Conservation (phyloP, 805 yeast species). For the Metschnikowia kofuensis region DNA sequence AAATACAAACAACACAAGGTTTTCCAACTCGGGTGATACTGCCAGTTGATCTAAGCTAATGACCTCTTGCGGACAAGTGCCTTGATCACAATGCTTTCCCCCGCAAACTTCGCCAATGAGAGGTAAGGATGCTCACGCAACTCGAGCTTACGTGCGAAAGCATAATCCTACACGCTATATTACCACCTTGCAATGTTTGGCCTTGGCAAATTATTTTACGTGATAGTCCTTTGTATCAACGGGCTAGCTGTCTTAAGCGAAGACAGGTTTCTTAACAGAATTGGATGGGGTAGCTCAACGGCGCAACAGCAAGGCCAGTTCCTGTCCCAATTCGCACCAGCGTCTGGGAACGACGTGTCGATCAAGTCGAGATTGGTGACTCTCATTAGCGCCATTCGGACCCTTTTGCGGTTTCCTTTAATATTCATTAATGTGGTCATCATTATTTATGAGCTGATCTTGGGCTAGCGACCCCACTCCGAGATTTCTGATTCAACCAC, state of each 20-base stretch:
- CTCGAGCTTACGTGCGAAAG: not conserved
- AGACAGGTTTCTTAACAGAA: conserved; percentile 72
- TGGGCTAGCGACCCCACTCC: conserved; percentile 44
- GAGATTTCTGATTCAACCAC: too few species aligned
- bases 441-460: conserved; percentile 64
- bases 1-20: too few species aligned
- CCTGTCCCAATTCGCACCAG: conserved; percentile 40
- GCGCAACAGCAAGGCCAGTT: conserved; percentile 16
- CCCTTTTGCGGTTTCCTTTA: conserved; percentile 70
- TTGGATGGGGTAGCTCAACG: conserved; percentile 30
- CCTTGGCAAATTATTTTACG: conserved; percentile 56
- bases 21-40: too few species aligned
- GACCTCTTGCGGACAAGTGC: too few species aligned
- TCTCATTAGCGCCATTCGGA: conserved; percentile 70
- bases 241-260: conserved; percentile 78
- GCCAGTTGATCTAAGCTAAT: too few species aligned
- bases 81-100: too few species aligned
- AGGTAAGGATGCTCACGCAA: conserved; percentile 8
- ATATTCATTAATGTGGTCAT: conserved; percentile 65
- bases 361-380: conserved; percentile 60
- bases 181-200: conserved; percentile 47
- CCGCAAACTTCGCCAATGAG: not conserved
- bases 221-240: conserved; percentile 59
- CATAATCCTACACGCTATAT: not conserved
- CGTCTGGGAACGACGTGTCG: conserved; percentile 36